Evolutionary conservation across 1,139 yeast genomes (phyloP).

Genomic region (Spathaspora sp.): DNA sequence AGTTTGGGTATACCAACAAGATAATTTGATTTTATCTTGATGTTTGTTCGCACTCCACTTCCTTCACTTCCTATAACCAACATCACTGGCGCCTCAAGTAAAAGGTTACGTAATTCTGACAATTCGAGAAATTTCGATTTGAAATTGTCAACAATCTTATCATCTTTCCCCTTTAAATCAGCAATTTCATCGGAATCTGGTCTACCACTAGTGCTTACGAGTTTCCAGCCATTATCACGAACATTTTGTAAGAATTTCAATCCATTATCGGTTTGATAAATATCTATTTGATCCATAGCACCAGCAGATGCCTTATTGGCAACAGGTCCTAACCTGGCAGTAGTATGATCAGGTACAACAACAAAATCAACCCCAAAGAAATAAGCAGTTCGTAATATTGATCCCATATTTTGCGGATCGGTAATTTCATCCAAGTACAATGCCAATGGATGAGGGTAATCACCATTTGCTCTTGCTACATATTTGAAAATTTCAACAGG

Average conservation of each 20-base stretch:
- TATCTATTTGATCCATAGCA: slow-evolving; percentile 73
- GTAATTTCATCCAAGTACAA: slow-evolving; percentile 77
- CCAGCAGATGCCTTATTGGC: slow-evolving; percentile 86
- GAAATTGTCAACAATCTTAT: slow-evolving; percentile 19
- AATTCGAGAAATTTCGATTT: slow-evolving; percentile 37
- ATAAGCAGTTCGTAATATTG: slow-evolving; percentile 78
- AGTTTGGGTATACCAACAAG: slow-evolving; percentile 52
- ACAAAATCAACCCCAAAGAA: slow-evolving; percentile 84
- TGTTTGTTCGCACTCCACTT: slow-evolving; percentile 68
- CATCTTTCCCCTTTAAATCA: slow-evolving; percentile 24
- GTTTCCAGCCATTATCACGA: slow-evolving; percentile 64
- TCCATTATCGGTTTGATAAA: slow-evolving; percentile 59
- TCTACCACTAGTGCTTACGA: slow-evolving; percentile 61
- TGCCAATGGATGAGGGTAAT: slow-evolving; percentile 59
- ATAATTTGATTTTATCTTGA: slow-evolving; percentile 64
- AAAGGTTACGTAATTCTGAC: slow-evolving; percentile 42
- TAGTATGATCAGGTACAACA: slow-evolving; percentile 65
- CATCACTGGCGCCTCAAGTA: slow-evolving; percentile 56
- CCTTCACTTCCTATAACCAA: slow-evolving; percentile 87
- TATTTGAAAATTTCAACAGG: slow-evolving; percentile 14
- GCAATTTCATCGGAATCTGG: slow-evolving; percentile 20
- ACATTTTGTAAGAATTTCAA: slow-evolving; percentile 60
- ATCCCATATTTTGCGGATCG: slow-evolving; percentile 91
- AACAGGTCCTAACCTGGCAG: slow-evolving; percentile 74
- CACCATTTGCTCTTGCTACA: slow-evolving; percentile 21